Evolutionary conservation across 257 asterid genomes (phyloP).

Genomic region (Nyctanthes arbortristis): DNA sequence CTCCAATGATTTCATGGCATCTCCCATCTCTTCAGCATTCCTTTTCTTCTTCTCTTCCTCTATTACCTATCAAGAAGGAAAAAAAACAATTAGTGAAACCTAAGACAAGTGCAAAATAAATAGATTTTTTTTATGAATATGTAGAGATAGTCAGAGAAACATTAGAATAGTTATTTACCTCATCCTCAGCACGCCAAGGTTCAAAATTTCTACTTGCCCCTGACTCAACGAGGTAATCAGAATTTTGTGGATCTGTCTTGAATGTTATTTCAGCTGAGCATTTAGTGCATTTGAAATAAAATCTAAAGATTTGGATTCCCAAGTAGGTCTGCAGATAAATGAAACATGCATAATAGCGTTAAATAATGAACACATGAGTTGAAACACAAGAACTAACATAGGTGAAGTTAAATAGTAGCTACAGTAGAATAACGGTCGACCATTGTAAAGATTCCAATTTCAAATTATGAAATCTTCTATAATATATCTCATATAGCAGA

Average conservation of each 20-base stretch:
- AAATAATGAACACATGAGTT: not conserved
- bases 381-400: not conserved
- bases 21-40: constrained; percentile 89
- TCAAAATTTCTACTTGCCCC: constrained; percentile 83
- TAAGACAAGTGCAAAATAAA: not conserved
- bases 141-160: not conserved
- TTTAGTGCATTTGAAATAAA: constrained; percentile 83
- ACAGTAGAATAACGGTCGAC: not conserved
- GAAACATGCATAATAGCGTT: constrained; percentile 12
- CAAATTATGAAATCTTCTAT: too few species aligned
- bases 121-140: not conserved
- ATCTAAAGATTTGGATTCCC: constrained; percentile 86
- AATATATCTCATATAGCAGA: too few species aligned
- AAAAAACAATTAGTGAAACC: constrained; percentile 2
- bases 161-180: constrained; percentile 38
- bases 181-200: constrained; percentile 92
- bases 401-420: not conserved
- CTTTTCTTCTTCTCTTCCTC: constrained; percentile 64
- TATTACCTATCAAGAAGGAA: constrained; percentile 36
- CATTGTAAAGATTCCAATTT: not conserved
- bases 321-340: constrained; percentile 65
- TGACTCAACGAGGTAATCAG: constrained; percentile 82
- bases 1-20: constrained; percentile 95
- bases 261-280: constrained; percentile 85
- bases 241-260: constrained; percentile 92